phyloP scores from a whole-genome alignment of 2,329 filamentous ascomycete species.

The Hymenotorrendiella dingleyae region DNA sequence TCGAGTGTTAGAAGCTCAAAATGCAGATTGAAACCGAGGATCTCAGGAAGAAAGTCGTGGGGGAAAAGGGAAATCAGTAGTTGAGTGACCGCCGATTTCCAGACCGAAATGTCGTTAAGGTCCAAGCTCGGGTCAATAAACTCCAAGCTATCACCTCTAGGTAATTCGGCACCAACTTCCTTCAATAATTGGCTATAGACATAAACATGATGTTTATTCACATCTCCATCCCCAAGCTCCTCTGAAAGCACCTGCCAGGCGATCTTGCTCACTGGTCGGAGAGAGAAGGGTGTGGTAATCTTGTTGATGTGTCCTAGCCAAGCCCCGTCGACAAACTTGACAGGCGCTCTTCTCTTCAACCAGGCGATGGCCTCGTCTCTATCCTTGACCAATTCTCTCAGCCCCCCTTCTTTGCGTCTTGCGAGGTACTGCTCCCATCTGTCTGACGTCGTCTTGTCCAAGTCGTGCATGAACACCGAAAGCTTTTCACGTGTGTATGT shows the following conservation, averaged over 20 bases:
- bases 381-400: conserved; percentile 33
- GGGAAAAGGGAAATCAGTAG: conserved; percentile 43
- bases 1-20: conserved; percentile 39
- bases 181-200: conserved; percentile 30
- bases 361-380: conserved; percentile 34
- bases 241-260: conserved; percentile 46
- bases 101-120: conserved; percentile 22
- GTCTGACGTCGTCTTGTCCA: conserved; percentile 31
- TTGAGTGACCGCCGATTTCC: conserved; percentile 41
- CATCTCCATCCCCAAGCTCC: conserved; percentile 44
- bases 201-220: conserved; percentile 39
- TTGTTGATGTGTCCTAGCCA: conserved; percentile 43
- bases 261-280: conserved; percentile 35
- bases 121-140: conserved; percentile 14
- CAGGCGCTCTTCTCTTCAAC: conserved; percentile 36
- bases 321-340: conserved; percentile 43
- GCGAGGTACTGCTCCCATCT: conserved; percentile 25
- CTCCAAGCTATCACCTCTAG: conserved; percentile 11
- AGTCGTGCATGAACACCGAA: conserved; percentile 29
- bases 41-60: conserved; percentile 43
- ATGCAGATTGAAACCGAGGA: conserved; percentile 45
- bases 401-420: conserved; percentile 30
- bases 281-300: conserved; percentile 37
- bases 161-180: conserved; percentile 24
- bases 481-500: conserved; percentile 28